A percentile compares a stretch with the other conserved stretches of the same genome.
Conservation (phyloP, 164 flowering plant genomes). For the Nymphaea thermarum region DNA sequence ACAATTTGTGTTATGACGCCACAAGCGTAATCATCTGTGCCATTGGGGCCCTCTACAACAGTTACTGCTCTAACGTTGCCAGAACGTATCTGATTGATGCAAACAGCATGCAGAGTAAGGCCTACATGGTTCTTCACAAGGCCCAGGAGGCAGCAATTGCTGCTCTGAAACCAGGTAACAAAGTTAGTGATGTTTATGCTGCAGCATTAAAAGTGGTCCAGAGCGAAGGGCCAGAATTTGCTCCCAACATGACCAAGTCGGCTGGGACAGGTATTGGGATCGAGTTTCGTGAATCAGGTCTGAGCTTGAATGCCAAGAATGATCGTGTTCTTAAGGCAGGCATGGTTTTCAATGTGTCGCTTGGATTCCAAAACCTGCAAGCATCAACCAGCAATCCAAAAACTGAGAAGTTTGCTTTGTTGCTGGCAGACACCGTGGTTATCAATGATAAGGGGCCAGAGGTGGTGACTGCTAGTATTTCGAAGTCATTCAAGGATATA, state of each 20-base stretch:
- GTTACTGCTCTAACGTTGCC: slow-evolving; percentile 75
- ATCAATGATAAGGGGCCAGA: slow-evolving; percentile 30
- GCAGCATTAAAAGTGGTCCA: slow-evolving; percentile 54
- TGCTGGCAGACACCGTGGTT: slow-evolving; percentile 71
- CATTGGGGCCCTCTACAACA: slow-evolving; percentile 56
- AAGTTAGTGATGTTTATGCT: slow-evolving; percentile 33
- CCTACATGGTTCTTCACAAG: slow-evolving; percentile 64
- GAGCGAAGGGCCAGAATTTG: slow-evolving; percentile 58
- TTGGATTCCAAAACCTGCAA: slow-evolving; percentile 69
- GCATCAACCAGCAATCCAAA: slow-evolving; percentile 32
- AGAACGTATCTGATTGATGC: slow-evolving; percentile 67
- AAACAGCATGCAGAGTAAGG: slow-evolving; percentile 50
- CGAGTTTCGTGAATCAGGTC: slow-evolving; percentile 70
- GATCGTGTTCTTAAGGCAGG: slow-evolving; percentile 46
- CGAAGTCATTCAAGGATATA: slow-evolving; percentile 59
- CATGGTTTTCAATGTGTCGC: slow-evolving; percentile 70
- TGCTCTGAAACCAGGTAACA: slow-evolving; percentile 53
- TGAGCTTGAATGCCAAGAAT: slow-evolving; percentile 55
- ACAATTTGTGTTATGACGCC: slow-evolving; percentile 50
- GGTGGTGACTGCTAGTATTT: slow-evolving; percentile 37
- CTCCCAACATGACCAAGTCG: slow-evolving; percentile 42
- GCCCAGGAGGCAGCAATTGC: slow-evolving; percentile 73
- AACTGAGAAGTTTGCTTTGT: slow-evolving; percentile 33
- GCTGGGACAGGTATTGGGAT: slow-evolving; percentile 82
- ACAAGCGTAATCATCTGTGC: slow-evolving; percentile 70